These are phyloP conservation scores for Trichosporon coremiiforme DNA, from an alignment of 1,284 basidiomycete genomes.

Conservation along the genomic window DNA sequence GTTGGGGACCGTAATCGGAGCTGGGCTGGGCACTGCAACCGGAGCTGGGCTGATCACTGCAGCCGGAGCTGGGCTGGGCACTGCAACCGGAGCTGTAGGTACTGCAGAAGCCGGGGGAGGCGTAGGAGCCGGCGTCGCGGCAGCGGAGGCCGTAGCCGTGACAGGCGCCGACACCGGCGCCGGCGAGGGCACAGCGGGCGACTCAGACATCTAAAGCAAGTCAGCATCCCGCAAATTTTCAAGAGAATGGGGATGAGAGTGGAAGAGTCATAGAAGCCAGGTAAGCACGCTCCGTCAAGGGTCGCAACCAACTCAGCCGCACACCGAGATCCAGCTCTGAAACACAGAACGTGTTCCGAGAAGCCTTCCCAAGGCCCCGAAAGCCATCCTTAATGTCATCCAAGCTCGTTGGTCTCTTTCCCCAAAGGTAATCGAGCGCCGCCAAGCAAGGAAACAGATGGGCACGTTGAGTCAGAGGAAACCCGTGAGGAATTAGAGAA, in stretches of 20 bases:
- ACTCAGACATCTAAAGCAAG: constrained; percentile 37
- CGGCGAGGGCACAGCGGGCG: constrained; percentile 26
- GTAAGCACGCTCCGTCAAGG: constrained; percentile 45
- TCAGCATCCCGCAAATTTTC: constrained; percentile 9
- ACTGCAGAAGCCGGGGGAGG: neutral
- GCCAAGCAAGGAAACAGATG: constrained; percentile 27
- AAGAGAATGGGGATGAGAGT: constrained; percentile 1
- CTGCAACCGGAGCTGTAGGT: neutral
- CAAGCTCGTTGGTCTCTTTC: constrained; percentile 12
- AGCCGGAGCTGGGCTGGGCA: neutral
- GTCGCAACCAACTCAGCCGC: constrained; percentile 34
- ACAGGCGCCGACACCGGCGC: constrained; percentile 1
- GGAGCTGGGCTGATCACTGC: neutral
- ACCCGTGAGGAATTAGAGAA: constrained; percentile 50
- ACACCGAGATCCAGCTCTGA: constrained; percentile 36
- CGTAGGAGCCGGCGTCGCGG: constrained; percentile 5
- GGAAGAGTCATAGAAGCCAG: constrained; percentile 53
- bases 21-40: neutral
- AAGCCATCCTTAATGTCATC: constrained; percentile 30
- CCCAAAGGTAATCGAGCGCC: constrained; percentile 24
- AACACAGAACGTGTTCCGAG: constrained; percentile 40
- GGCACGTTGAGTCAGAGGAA: constrained; percentile 33
- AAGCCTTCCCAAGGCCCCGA: constrained; percentile 34
- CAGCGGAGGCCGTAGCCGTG: neutral
- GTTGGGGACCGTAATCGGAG: neutral